phyloP scores from a whole-genome alignment of 176 grass and related monocot species.

The Zea luxurians region DNA sequence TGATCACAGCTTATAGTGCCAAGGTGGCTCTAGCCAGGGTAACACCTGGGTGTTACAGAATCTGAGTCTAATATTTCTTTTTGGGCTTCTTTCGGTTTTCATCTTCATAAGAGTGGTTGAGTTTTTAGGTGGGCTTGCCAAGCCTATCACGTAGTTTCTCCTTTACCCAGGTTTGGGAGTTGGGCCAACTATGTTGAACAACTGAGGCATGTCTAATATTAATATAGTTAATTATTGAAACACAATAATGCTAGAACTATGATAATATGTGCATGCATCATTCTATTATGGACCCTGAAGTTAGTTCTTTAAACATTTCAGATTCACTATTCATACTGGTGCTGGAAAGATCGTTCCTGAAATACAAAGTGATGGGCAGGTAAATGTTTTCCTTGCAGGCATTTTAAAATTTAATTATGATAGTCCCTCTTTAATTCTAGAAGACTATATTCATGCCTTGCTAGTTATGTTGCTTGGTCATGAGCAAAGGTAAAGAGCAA shows the following conservation, averaged over 20 bases:
- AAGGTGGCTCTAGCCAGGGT: too few relatives aligned
- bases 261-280: conserved; percentile 5
- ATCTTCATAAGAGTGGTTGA: not conserved
- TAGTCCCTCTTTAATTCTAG: not conserved
- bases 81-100: not conserved
- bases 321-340: conserved; percentile 92
- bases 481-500: not conserved
- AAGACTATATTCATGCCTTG: not conserved
- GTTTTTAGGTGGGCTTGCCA: not conserved
- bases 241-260: conserved; percentile 1
- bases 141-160: not conserved
- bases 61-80: not conserved
- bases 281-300: conserved; percentile 25
- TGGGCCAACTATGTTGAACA: not conserved
- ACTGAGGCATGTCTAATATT: conserved; percentile 6
- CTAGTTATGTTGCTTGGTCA: not conserved
- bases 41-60: too few relatives aligned
- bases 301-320: conserved; percentile 47
- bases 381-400: conserved; percentile 39
- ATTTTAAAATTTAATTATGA: conserved; percentile 10
- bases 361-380: conserved; percentile 86
- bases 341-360: conserved; percentile 95
- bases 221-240: conserved; percentile 1
- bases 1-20: too few relatives aligned
- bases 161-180: not conserved